A percentile compares a stretch with the other conserved stretches of the same genome.
phyloP scores from a whole-genome alignment of 1,284 basidiomycete species.

The Pulchroboletus neoregius region DNA sequence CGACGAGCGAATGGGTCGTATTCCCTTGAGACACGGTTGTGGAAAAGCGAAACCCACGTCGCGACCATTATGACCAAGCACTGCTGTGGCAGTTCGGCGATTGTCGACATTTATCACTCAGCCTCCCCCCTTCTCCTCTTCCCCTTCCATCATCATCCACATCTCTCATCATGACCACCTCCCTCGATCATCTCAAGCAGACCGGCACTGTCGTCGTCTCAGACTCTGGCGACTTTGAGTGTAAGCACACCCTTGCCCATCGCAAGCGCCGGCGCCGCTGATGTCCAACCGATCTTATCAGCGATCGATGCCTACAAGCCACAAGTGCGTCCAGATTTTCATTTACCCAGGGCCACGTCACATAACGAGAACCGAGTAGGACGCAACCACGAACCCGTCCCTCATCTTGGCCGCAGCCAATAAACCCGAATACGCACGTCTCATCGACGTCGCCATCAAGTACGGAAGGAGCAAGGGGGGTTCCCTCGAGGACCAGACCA shows the following conservation, averaged over 20 bases:
- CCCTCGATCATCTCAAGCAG: conserved; percentile 84
- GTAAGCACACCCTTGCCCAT: conserved; percentile 42
- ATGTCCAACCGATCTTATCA: conserved; percentile 32
- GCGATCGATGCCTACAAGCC: conserved; percentile 92
- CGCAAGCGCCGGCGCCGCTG: conserved; percentile 5
- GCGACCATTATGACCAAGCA: conserved; percentile 22
- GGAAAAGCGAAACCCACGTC: conserved; percentile 14
- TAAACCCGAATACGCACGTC: conserved; percentile 79
- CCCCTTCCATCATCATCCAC: conserved; percentile 5
- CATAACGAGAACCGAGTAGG: conserved; percentile 39
- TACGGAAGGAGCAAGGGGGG: conserved; percentile 83
- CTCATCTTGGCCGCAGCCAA: conserved; percentile 91
- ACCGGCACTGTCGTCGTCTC: conserved; percentile 94
- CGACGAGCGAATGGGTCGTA: too few species aligned
- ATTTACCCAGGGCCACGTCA: conserved; percentile 4
- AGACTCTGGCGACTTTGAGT: conserved; percentile 85
- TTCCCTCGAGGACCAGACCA: conserved; percentile 65
- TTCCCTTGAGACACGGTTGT: conserved; percentile 17
- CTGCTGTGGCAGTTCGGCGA: conserved; percentile 7
- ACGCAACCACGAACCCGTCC: conserved; percentile 95
- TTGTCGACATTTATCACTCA: conserved; percentile 13
- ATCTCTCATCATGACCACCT: conserved; percentile 68
- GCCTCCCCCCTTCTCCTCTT: background rate
- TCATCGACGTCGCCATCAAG: conserved; percentile 82
- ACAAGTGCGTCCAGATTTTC: conserved; percentile 47